These are phyloP conservation scores for Quaeritorhiza haematococci DNA, from an alignment of 371 early-diverging fungal species.

Conservation along the genomic window DNA sequence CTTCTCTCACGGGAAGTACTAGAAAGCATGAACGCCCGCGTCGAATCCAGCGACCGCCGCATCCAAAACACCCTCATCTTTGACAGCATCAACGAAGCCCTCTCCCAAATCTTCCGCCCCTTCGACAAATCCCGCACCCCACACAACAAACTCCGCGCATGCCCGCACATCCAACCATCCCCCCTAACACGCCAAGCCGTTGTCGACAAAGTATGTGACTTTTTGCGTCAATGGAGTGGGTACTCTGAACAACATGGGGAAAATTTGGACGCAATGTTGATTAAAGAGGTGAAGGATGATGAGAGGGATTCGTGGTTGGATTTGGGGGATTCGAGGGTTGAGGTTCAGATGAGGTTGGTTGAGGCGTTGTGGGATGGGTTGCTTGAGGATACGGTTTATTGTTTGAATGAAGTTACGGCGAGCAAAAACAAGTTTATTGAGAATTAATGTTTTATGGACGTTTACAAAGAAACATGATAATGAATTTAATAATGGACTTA, in stretches of 20 bases:
- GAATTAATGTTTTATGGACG: too few relatives aligned
- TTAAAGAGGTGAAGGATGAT: slow-evolving; percentile 21
- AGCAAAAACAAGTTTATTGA: too few relatives aligned
- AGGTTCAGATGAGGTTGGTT: slow-evolving; percentile 1
- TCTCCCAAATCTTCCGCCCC: slow-evolving; percentile 10
- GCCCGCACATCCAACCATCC: slow-evolving; percentile 16
- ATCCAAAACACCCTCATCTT: slow-evolving; percentile 14
- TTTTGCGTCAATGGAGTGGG: slow-evolving; percentile 12
- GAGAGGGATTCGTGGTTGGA: slow-evolving; percentile 24
- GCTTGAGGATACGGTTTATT: slow-evolving; percentile 17
- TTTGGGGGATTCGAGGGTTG: slow-evolving; percentile 2
- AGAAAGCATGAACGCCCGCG: too few relatives aligned
- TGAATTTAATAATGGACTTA: too few relatives aligned
- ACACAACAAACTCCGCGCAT: too few relatives aligned
- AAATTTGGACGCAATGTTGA: slow-evolving; percentile 34
- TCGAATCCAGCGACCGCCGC: too few relatives aligned
- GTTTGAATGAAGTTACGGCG: too few relatives aligned
- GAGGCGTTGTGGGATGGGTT: too few relatives aligned
- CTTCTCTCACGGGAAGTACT: too few relatives aligned
- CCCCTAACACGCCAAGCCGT: slow-evolving; percentile 8
- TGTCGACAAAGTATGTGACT: background rate
- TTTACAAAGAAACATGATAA: too few relatives aligned
- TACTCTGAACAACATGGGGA: slow-evolving; percentile 28
- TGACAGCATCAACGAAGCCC: slow-evolving; percentile 20
- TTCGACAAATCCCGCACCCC: too few relatives aligned